phyloP scores from a whole-genome alignment of 768 basidiomycete species.

The Aureoboletus auriporus region DNA sequence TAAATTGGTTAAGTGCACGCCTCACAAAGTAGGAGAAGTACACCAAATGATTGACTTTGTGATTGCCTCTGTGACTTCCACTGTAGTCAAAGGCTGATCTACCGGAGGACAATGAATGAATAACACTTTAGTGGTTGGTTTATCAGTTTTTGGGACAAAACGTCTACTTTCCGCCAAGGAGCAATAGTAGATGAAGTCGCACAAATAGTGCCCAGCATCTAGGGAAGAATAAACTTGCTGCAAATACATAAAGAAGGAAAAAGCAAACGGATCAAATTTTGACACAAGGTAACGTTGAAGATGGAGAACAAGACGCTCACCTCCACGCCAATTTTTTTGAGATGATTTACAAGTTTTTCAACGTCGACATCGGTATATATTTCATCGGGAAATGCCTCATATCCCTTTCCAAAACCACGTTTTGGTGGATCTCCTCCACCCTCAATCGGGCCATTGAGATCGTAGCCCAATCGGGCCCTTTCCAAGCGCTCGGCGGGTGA shows the following conservation, averaged over 20 bases:
- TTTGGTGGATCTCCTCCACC: slow-evolving; percentile 26
- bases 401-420: slow-evolving; percentile 35
- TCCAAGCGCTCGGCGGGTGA: slow-evolving; percentile 27
- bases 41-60: slow-evolving; percentile 60
- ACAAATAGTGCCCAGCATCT: slow-evolving; percentile 74
- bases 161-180: slow-evolving; percentile 68
- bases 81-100: slow-evolving; percentile 57
- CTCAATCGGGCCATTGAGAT: slow-evolving; percentile 23
- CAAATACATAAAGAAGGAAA: not conserved
- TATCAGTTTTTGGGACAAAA: slow-evolving; percentile 26
- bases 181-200: slow-evolving; percentile 75
- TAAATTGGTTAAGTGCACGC: not conserved
- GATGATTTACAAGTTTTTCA: slow-evolving; percentile 33
- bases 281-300: not conserved
- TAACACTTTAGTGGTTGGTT: slow-evolving; percentile 43
- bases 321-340: slow-evolving; percentile 29
- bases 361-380: slow-evolving; percentile 35
- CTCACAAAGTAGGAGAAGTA: slow-evolving; percentile 18
- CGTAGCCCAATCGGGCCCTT: slow-evolving; percentile 28
- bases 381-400: slow-evolving; percentile 34
- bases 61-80: slow-evolving; percentile 65
- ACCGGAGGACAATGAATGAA: slow-evolving; percentile 73
- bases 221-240: slow-evolving; percentile 69
- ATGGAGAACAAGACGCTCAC: slow-evolving; percentile 19
- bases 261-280: slow-evolving; percentile 3